Conservation (phyloP, 805 yeast species). For the Komagataella pastoris region DNA sequence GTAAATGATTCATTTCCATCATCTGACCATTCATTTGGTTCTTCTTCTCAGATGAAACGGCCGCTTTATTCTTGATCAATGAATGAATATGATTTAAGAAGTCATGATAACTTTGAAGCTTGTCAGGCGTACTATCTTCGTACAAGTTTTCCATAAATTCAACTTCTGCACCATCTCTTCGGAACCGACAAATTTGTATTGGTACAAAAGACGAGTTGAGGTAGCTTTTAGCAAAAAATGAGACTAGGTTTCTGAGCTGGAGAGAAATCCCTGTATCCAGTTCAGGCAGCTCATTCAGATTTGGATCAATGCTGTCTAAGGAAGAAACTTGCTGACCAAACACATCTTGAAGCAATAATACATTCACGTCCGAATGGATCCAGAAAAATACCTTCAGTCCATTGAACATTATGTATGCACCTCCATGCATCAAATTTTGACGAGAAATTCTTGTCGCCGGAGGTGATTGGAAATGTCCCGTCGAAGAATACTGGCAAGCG, state of each 20-base stretch:
- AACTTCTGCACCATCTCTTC: constrained; percentile 44
- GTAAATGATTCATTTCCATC: constrained; percentile 4
- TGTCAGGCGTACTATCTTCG: constrained; percentile 56
- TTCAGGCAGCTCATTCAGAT: constrained; percentile 49
- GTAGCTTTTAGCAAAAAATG: constrained; percentile 31
- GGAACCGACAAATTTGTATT: constrained; percentile 50
- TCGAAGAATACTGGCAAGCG: constrained; percentile 38
- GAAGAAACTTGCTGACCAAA: constrained; percentile 44
- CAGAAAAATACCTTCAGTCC: constrained; percentile 48
- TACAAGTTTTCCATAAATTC: constrained; percentile 48
- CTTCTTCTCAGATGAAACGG: background rate
- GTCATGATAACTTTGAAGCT: constrained; percentile 47
- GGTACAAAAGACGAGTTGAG: constrained; percentile 26
- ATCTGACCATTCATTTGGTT: constrained; percentile 4
- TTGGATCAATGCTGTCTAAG: constrained; percentile 32
- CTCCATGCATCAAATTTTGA: constrained; percentile 38
- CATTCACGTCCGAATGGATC: constrained; percentile 58
- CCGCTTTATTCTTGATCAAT: constrained; percentile 37
- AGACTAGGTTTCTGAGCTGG: constrained; percentile 53
- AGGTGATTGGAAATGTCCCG: constrained; percentile 34
- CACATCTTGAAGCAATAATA: constrained; percentile 56
- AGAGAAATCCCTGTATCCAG: constrained; percentile 54
- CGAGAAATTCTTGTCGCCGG: constrained; percentile 29
- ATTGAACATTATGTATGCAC: constrained; percentile 68
- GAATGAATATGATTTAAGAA: constrained; percentile 59